Base-by-base conservation (phyloP, 495 filamentous ascomycete genomes). In the Aspergillus biplanus region DNA sequence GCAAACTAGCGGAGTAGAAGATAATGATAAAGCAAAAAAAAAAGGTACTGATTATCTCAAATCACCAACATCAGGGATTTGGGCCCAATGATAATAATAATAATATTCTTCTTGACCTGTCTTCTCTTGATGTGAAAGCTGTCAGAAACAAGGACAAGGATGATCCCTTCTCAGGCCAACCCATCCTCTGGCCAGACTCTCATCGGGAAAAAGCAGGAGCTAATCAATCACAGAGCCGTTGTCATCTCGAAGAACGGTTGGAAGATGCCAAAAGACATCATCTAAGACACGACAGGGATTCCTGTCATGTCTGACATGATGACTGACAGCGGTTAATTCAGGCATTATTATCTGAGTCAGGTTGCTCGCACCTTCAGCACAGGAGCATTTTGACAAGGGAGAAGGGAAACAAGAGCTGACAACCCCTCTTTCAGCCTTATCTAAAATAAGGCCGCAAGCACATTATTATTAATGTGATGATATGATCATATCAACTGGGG, bases 401-500 rank as follows among this genome's bases (percentile, higher is more conserved):
- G 11, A 44, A 11, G 39, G 0, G n/a, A 15, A 44, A 15, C 37
- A 39, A 39, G 8, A 44, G 39, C 21, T 27, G 8, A 15, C 4
- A 8, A 50, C 47, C 47, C 47, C 47, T 50, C 47, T 31, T 50
- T 50, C 47, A 50, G 47, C 47, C 47, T 50, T 50, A 50, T 50
- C 47, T 18, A 50, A 49, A 50, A 50, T 50, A 50, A 50, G 47
- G n/a, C 47, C 16, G n/a, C 47, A 50, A 50, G 15, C 5, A 15
- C 15, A 49, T 49, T 18, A 49, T 50, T 50, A 50, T 27, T 50
- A 18, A 50, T 50, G 18, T n/a, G 47, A 50, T 50, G 47, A 50
- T 50, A 50, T 50, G 47, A 50, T 50, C 47, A 27, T 27, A n/a
- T 27, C 47, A 44, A 44, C n/a, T 15, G 11, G 7, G n/a, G n/a